These are phyloP conservation scores for Allantophomopsis cytisporea DNA, from an alignment of 2,329 filamentous ascomycete genomes.

Conservation along the genomic window DNA sequence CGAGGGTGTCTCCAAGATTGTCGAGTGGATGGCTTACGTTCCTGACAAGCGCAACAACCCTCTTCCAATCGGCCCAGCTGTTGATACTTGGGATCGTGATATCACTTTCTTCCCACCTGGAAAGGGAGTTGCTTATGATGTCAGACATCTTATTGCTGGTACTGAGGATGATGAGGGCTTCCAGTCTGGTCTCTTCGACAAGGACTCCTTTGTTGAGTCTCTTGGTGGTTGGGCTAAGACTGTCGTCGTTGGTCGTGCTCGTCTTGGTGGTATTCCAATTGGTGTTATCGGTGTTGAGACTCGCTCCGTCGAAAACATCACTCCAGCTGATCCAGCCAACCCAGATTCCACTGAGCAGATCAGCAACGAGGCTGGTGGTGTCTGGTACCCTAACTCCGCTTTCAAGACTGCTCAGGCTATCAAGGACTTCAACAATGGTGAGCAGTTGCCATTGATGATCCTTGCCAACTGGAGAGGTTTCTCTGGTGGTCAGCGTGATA, in stretches of 20 bases:
- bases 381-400: constrained; percentile 99
- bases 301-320: constrained; percentile 91
- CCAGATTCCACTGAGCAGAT: constrained; percentile 97
- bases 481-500: constrained; percentile 97
- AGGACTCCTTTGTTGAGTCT: constrained; percentile 90
- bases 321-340: constrained; percentile 92
- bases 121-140: constrained; percentile 78
- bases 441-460: constrained; percentile 97
- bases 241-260: constrained; percentile 90
- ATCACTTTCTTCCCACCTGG: constrained; percentile 68
- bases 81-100: constrained; percentile 87
- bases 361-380: constrained; percentile 87
- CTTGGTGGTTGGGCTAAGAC: constrained; percentile 96
- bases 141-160: constrained; percentile 84
- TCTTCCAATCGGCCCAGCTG: constrained; percentile 77
- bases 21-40: constrained; percentile 95
- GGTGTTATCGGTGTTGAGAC: constrained; percentile 97
- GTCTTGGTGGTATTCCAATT: constrained; percentile 92
- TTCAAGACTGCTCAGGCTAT: constrained; percentile 99
- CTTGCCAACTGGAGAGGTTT: constrained; percentile 99
- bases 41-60: constrained; percentile 90
- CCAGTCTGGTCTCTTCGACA: constrained; percentile 87
- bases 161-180: constrained; percentile 71
- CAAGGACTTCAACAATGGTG: constrained; percentile 97
- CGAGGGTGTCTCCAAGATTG: constrained; percentile 92